Conservation (phyloP, 805 yeast species). For the Kockiozyma suomiensis region DNA sequence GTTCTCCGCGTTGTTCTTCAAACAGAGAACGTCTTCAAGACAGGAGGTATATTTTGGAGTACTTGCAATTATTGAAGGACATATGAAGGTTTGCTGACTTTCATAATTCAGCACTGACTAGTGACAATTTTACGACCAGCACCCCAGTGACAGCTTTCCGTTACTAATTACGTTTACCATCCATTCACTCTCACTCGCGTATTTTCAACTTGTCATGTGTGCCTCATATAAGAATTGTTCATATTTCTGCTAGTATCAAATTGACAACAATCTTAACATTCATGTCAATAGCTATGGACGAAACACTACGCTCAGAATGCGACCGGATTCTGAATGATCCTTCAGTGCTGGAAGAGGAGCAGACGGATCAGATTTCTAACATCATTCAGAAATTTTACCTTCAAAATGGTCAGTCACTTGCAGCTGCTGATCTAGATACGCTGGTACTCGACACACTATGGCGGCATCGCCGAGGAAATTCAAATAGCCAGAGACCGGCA, state of each 20-base stretch:
- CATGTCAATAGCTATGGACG: constrained; percentile 1
- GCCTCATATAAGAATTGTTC: too few species aligned
- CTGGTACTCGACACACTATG: constrained; percentile 25
- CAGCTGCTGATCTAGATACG: constrained; percentile 28
- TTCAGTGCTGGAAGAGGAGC: constrained; percentile 29
- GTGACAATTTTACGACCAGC: too few species aligned
- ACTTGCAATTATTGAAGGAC: too few species aligned
- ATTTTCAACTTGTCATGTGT: too few species aligned
- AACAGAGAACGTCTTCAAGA: too few species aligned
- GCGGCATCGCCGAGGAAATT: constrained; percentile 19
- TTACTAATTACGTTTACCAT: too few species aligned
- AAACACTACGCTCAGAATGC: constrained; percentile 15
- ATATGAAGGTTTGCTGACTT: too few species aligned
- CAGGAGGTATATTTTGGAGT: too few species aligned
- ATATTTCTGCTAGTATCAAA: not conserved
- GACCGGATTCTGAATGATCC: constrained; percentile 26
- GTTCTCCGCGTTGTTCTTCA: too few species aligned
- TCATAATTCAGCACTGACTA: too few species aligned
- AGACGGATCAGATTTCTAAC: constrained; percentile 23
- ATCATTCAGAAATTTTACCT: constrained; percentile 15
- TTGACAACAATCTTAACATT: not conserved
- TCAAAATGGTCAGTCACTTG: constrained; percentile 14
- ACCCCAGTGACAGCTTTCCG: not conserved
- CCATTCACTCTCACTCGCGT: not conserved
- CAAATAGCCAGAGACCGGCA: not conserved